Evolutionary conservation across 352 stramenopile genomes (phyloP).

Genomic region (Globisporangium nunn): DNA sequence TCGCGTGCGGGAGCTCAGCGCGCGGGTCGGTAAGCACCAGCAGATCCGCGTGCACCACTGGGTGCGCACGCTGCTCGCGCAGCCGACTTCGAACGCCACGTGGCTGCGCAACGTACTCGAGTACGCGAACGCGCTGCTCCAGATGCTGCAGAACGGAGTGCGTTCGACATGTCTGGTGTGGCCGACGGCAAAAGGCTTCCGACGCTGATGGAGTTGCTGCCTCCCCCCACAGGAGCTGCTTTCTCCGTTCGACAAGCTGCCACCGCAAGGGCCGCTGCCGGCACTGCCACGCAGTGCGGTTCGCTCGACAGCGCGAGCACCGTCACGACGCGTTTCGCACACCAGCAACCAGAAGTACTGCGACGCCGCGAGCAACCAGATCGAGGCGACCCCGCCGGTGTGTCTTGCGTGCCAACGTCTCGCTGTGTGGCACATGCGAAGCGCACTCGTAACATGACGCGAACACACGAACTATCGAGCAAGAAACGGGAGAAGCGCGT

Average conservation of each 20-base stretch:
- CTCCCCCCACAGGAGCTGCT: constrained; percentile 23
- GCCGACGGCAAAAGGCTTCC: no score
- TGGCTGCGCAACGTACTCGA: constrained; percentile 55
- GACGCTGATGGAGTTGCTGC: not conserved
- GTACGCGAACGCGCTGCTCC: constrained; percentile 33
- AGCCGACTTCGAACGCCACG: constrained; percentile 42
- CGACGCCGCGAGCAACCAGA: not conserved
- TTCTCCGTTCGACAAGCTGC: constrained; percentile 58
- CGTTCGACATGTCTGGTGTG: not conserved
- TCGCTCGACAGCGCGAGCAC: not conserved
- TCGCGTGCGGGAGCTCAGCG: constrained; percentile 35
- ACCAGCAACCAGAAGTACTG: not conserved
- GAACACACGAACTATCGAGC: not conserved
- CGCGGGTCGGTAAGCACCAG: constrained; percentile 34
- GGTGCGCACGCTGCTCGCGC: constrained; percentile 44
- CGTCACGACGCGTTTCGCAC: not conserved
- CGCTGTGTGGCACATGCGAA: not conserved
- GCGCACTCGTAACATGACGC: not conserved
- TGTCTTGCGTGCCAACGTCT: not conserved
- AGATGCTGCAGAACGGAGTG: constrained; percentile 51
- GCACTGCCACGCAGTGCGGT: constrained; percentile 43
- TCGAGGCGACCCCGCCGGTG: not conserved
- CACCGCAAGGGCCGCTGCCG: constrained; percentile 45
- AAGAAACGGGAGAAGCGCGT: constrained; percentile 13
- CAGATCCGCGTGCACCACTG: constrained; percentile 55